Percentiles rank a stretch among this genome's conserved stretches.
Evolutionary conservation across 176 grass and related monocot genomes (phyloP).

Genomic region (Cenchrus purpureus): DNA sequence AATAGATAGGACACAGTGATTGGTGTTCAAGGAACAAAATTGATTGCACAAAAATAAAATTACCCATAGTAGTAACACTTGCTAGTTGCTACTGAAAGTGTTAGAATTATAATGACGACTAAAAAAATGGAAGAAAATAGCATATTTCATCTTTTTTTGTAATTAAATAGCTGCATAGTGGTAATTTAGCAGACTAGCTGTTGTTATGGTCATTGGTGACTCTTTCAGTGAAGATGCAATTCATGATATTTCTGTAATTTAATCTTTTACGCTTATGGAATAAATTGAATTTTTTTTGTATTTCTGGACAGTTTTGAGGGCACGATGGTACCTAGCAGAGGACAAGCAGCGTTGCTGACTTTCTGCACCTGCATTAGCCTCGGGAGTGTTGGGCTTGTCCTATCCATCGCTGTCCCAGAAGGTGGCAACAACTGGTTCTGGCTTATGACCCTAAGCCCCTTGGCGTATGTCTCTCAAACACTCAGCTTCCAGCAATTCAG

Average conservation of each 20-base stretch:
- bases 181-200: background rate
- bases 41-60: background rate
- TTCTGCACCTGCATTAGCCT: conserved; percentile 98
- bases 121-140: background rate
- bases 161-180: background rate
- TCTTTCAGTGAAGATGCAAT: background rate
- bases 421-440: conserved; percentile 99
- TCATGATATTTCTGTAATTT: background rate
- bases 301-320: conserved; percentile 78
- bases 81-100: background rate
- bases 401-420: conserved; percentile 88
- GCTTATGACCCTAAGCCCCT: conserved; percentile 86
- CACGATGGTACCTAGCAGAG: conserved; percentile 87
- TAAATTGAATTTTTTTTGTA: background rate
- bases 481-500: conserved; percentile 24
- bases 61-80: background rate
- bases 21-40: conserved; percentile 19
- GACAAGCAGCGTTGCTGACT: conserved; percentile 86
- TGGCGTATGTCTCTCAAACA: conserved; percentile 68
- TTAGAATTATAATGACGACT: background rate
- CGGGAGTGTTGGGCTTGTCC: conserved; percentile 80
- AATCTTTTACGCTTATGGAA: background rate
- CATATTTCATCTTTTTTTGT: background rate
- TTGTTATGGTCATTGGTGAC: too few species aligned
- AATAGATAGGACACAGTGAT: background rate